phyloP scores from a whole-genome alignment of 805 yeast species.

The Kodamaea hsintzibuensis region DNA sequence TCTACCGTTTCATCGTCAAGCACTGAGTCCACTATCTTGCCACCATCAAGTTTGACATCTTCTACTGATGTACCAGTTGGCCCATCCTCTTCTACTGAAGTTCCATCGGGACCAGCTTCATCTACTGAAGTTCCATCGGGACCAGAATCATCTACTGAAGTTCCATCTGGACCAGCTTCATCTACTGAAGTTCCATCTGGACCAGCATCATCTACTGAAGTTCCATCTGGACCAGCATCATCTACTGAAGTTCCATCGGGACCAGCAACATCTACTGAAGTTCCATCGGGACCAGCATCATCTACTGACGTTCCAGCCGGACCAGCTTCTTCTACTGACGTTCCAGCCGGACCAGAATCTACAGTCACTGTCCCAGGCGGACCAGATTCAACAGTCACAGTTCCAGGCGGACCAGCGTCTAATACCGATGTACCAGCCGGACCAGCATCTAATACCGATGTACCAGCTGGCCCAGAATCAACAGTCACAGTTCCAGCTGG shows the following conservation, averaged over 20 bases:
- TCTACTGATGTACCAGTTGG: background rate
- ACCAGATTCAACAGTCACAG: background rate
- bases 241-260: background rate
- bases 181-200: background rate
- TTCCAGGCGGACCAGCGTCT: background rate
- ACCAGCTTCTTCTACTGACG: background rate
- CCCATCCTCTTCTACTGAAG: background rate
- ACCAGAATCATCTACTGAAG: background rate
- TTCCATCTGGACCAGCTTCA: background rate
- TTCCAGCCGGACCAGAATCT: background rate
- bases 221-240: background rate
- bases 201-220: background rate
- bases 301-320: background rate
- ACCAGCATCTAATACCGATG: background rate
- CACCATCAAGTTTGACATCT: background rate
- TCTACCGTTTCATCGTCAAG: background rate
- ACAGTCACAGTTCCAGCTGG: background rate
- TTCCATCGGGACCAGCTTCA: background rate
- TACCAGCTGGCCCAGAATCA: background rate
- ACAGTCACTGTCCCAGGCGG: background rate
- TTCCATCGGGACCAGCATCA: conserved; percentile 1
- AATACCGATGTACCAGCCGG: background rate
- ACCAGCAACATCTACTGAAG: background rate
- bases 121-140: background rate
- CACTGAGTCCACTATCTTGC: background rate